Evolutionary conservation across 805 yeast species (phyloP), one percentile per base, ranked within the genome.

Genomic region (Tetrapisispora iriomotensis): DNA sequence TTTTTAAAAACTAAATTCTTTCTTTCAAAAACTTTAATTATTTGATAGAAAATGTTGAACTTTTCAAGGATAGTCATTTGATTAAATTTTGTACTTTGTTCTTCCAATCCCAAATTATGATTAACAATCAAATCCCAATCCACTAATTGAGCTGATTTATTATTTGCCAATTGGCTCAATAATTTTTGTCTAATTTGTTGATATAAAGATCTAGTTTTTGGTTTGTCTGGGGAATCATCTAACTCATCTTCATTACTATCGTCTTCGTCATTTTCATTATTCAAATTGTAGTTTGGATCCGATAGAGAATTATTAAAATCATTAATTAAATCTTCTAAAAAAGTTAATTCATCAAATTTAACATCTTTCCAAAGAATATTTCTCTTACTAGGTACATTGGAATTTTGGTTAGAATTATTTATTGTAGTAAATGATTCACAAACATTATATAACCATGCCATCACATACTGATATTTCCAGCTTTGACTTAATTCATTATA

Each of bases 401-500:
- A 26, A 8, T 27, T 15, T n/a, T 17, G 24, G 10, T 29, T 8
- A 20, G 12, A 8, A 29, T 35, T 27, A 27, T 25, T 37, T 25
- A 14, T 40, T 21, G 53, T 49, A n/a, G 38, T 43, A 30, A 40
- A 56, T 6, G 63, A 57, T 21, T 54, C 54, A 34, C 59, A 53
- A 6, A 58, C 61, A 38, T 51, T 53, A 36, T 56, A 53, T n/a
- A 60, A 46, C 60, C 64, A 61, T 14, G 54, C 47, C 9, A 60
- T 45, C 19, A 55, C 54, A 32, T 52, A 58, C 36, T 61, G 64
- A 36, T 56, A 61, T 17, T 46, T 41, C 64, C 63, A 60, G 8
- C 46, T 42, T 7, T n/a, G n/a, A 6, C 12, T 27, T 27, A 38
- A 13, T 20, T 31, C 32, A 17, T 6, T 8, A 18, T 32, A 38